Conservation (phyloP, 2,329 filamentous ascomycete species). For the Fusarium continuum region DNA sequence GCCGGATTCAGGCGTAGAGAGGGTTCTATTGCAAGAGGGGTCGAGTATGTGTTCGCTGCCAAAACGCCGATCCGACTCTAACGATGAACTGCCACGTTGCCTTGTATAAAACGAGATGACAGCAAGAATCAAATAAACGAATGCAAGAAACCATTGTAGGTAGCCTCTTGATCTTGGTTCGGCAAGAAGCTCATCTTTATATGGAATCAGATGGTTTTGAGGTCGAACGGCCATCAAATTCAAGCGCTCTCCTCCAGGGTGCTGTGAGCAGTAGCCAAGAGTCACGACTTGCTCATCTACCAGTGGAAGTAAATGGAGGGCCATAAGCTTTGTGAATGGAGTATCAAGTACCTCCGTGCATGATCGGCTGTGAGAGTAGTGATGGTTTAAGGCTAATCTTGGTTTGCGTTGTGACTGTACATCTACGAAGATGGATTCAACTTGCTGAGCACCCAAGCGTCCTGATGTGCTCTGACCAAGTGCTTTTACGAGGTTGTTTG, state of each 20-base stretch:
- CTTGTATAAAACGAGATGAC: not conserved
- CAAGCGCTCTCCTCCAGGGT: not conserved
- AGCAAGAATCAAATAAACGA: not conserved
- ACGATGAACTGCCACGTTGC: too few relatives aligned
- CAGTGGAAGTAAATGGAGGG: not conserved
- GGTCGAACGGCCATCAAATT: not conserved
- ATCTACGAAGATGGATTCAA: not conserved
- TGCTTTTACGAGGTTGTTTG: not conserved
- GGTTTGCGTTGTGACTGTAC: not conserved
- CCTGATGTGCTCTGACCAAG: not conserved
- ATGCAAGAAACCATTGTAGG: not conserved
- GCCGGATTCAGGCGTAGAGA: too few relatives aligned
- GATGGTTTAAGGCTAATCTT: not conserved
- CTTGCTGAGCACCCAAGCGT: not conserved
- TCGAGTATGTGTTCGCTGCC: fast-evolving
- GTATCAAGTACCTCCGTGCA: not conserved
- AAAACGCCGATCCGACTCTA: fast-evolving
- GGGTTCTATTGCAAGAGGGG: not conserved
- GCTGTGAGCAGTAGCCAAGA: not conserved
- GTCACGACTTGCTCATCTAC: not conserved
- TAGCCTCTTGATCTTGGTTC: not conserved
- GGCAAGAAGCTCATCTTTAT: not conserved
- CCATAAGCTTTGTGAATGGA: not conserved
- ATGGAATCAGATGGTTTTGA: not conserved
- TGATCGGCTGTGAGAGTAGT: not conserved